Evolutionary conservation across 2,329 filamentous ascomycete species (phyloP).

Genomic region (Botrytis fragariae): DNA sequence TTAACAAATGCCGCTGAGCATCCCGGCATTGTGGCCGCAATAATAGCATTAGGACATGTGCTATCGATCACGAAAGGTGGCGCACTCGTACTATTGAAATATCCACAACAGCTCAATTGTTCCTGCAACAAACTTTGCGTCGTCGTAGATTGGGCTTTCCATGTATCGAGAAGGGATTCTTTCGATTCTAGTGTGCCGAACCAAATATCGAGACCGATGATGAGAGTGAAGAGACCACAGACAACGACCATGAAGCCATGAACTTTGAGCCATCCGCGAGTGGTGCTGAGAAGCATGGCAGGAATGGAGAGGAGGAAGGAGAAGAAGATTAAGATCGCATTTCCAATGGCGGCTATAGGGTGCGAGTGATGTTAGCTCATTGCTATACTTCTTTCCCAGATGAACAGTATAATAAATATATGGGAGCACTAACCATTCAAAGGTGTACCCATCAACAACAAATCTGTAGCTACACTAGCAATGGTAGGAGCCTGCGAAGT

Average conservation of each 20-base stretch:
- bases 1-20: conserved; percentile 66
- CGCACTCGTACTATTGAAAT: conserved; percentile 67
- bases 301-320: conserved; percentile 69
- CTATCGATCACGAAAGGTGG: conserved; percentile 66
- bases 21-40: conserved; percentile 66
- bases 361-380: conserved; percentile 26
- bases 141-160: conserved; percentile 53
- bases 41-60: conserved; percentile 66
- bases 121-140: conserved; percentile 70
- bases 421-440: conserved; percentile 46
- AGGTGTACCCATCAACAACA: conserved; percentile 52
- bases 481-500: conserved; percentile 44
- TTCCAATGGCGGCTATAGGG: conserved; percentile 62
- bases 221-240: conserved; percentile 61
- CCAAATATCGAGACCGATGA: conserved; percentile 68
- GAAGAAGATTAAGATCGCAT: conserved; percentile 68
- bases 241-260: conserved; percentile 63
- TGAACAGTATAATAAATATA: not conserved
- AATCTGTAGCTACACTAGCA: conserved; percentile 49
- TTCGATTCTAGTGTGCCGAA: conserved; percentile 69
- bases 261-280: conserved; percentile 67
- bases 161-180: conserved; percentile 59
- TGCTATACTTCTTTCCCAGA: not conserved
- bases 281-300: conserved; percentile 64
- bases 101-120: conserved; percentile 78